These are phyloP conservation scores for Escallonia herrerae DNA, from an alignment of 129 eudicot species.

Conservation along the genomic window DNA sequence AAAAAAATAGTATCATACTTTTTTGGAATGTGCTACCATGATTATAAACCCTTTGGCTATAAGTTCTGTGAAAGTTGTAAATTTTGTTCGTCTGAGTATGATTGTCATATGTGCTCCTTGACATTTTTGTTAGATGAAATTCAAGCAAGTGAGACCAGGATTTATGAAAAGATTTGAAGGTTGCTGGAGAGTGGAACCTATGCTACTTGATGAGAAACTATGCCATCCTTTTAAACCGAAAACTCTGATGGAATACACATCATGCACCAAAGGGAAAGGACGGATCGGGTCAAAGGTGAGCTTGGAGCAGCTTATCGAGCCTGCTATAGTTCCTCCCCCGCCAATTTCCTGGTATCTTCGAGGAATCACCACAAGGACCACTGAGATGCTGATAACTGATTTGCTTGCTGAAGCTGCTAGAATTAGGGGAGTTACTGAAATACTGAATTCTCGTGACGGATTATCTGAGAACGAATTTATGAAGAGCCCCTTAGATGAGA, in stretches of 20 bases:
- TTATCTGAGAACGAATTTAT: conserved; percentile 13
- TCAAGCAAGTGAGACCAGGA: conserved; percentile 76
- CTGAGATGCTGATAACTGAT: conserved; percentile 76
- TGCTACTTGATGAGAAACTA: conserved; percentile 63
- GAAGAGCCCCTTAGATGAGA: conserved; percentile 16
- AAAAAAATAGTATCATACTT: too few species aligned
- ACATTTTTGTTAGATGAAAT: conserved; percentile 58
- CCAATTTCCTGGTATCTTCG: conserved; percentile 95
- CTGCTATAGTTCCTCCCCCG: conserved; percentile 89
- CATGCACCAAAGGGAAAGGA: conserved; percentile 70
- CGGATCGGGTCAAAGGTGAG: conserved; percentile 70
- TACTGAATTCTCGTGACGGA: conserved; percentile 2
- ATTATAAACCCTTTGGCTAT: too few species aligned
- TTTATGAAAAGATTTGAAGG: conserved; percentile 98
- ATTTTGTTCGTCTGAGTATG: too few species aligned
- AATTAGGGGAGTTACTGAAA: conserved; percentile 40
- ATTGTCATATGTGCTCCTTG: neutral
- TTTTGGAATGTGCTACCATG: too few species aligned
- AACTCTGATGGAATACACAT: conserved; percentile 46
- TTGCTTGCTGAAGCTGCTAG: conserved; percentile 70
- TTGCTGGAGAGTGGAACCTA: conserved; percentile 75
- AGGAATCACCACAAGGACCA: conserved; percentile 81
- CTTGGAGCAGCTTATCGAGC: conserved; percentile 73
- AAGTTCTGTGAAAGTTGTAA: too few species aligned
- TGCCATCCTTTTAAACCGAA: conserved; percentile 68